A percentile compares a stretch with the other conserved stretches of the same genome.
Evolutionary conservation across 768 basidiomycete species (phyloP).

Genomic region (Mycena capillaripes): DNA sequence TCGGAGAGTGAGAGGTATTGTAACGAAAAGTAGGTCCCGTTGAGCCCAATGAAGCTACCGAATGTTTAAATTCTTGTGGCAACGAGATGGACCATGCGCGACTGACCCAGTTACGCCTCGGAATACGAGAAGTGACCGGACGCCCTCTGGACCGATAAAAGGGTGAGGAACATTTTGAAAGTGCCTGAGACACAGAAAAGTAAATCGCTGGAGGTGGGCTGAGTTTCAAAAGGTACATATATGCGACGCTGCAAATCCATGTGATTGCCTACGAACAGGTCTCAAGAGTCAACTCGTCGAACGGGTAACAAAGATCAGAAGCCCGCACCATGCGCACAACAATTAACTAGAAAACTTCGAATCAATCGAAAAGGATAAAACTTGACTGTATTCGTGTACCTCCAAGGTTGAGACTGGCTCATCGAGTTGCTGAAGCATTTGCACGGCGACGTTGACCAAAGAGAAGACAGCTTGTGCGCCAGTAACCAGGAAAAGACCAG

Average conservation of each 20-base stretch:
- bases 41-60: constrained; percentile 78
- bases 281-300: not conserved
- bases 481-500: constrained; percentile 72
- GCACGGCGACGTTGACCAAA: constrained; percentile 74
- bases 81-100: not conserved
- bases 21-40: constrained; percentile 78
- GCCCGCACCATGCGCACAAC: constrained; percentile 68
- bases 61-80: constrained; percentile 15
- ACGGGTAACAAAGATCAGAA: not conserved
- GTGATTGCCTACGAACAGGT: constrained; percentile 60
- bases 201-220: constrained; percentile 11
- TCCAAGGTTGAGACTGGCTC: constrained; percentile 71
- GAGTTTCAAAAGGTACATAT: constrained; percentile 54
- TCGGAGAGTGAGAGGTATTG: constrained; percentile 85
- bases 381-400: constrained; percentile 48
- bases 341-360: constrained; percentile 56
- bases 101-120: constrained; percentile 67
- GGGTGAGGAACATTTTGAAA: constrained; percentile 62
- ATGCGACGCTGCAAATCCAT: constrained; percentile 62
- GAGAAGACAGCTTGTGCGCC: constrained; percentile 72
- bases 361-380: constrained; percentile 1
- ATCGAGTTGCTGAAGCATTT: constrained; percentile 69
- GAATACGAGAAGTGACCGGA: constrained; percentile 59
- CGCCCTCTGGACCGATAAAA: constrained; percentile 67
- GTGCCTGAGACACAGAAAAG: constrained; percentile 42